A percentile compares a stretch with the other conserved stretches of the same genome.
phyloP scores from a whole-genome alignment of 2,329 filamentous ascomycete species.

The Arthroderma uncinatum region DNA sequence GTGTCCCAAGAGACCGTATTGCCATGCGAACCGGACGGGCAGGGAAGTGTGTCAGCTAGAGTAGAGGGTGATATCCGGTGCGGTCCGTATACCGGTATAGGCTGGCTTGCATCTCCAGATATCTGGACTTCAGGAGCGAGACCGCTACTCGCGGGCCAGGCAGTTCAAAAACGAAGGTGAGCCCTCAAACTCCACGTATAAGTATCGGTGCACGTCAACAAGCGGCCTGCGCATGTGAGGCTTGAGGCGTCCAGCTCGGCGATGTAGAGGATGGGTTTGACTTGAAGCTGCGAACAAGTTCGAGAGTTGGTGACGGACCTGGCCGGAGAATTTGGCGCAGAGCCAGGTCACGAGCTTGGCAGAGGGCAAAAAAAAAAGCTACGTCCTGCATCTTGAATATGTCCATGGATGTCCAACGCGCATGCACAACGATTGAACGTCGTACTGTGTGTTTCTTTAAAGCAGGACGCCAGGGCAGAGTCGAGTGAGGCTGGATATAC shows the following conservation, averaged over 20 bases:
- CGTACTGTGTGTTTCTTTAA: no score
- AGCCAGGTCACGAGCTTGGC: conserved; percentile 2
- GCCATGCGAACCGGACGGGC: conserved; percentile 7
- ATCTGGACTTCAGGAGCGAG: no score
- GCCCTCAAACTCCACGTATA: no score
- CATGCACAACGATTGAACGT: no score
- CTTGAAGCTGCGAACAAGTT: neutral
- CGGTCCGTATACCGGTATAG: neutral
- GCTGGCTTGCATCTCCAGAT: neutral
- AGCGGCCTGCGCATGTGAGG: neutral
- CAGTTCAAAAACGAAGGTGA: no score
- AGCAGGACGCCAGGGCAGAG: neutral
- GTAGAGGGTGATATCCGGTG: neutral
- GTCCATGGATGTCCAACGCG: neutral
- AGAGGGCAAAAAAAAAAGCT: neutral
- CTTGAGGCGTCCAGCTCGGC: neutral
- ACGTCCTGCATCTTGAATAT: no score
- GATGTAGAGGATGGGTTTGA: neutral
- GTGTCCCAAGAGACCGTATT: conserved; percentile 12
- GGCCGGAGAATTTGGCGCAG: neutral
- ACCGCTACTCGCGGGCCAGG: no score
- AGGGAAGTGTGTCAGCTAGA: neutral
- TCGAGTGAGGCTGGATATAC: neutral
- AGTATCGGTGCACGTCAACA: neutral
- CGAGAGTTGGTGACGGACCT: neutral